Evolutionary conservation across 176 grass and related monocot species (phyloP).

Genomic region (Oryza meridionalis): DNA sequence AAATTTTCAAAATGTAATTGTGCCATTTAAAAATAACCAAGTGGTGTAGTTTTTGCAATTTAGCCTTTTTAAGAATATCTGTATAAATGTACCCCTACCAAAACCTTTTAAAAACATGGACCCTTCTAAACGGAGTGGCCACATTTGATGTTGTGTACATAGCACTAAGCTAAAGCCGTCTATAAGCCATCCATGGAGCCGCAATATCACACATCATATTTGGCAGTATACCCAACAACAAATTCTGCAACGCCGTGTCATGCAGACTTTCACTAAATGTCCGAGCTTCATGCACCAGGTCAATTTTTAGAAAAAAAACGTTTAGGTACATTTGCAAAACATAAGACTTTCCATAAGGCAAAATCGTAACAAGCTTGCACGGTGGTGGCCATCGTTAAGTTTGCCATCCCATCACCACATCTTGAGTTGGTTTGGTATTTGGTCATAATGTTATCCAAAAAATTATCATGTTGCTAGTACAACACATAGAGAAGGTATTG

Average conservation of each 20-base stretch:
- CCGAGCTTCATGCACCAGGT: no score
- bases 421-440: background rate
- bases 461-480: no score
- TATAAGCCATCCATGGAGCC: no score
- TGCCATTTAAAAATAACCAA: background rate
- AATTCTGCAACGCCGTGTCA: no score
- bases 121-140: no score
- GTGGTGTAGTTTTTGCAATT: background rate
- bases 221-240: no score
- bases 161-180: no score
- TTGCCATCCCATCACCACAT: background rate
- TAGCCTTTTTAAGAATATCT: background rate
- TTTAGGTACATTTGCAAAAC: background rate
- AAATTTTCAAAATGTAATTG: background rate
- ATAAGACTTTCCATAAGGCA: background rate
- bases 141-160: no score
- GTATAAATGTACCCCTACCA: background rate
- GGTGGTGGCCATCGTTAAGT: background rate
- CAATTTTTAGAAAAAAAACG: background rate
- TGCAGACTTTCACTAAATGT: no score
- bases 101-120: background rate
- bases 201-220: no score
- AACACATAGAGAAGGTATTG: no score
- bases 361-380: background rate
- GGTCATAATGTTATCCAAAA: no score